Base-by-base conservation (phyloP, 805 yeast species). In the Danielia oregonensis region DNA sequence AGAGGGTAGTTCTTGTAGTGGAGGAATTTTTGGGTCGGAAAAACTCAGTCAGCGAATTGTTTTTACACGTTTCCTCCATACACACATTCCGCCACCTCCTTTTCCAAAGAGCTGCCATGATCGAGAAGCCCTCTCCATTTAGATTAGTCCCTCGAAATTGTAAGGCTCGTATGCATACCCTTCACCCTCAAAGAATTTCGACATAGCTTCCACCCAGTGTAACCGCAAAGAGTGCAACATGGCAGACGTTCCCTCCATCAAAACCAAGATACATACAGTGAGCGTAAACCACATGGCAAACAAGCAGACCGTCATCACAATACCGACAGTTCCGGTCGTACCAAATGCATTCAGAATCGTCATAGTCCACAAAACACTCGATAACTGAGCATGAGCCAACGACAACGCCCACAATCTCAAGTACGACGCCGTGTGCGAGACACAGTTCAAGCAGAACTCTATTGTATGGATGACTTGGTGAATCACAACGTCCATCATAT, bases 161-260 rank as follows among this genome's bases (percentile, higher is more conserved):
- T 79, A 82, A 18, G 89, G 89, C 40, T 72, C 74, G 52, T 79
- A 82, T 7, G 78, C 73, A 30, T 71, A 62, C 44, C 89, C 89
- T 52, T 82, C 87, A 52, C 89, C 89, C 51, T 78, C 82, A 45
- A 82, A 82, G 54, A 78, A 82, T 57, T 82, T 82, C 29, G 86
- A 78, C 89, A 82, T 82, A 24, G 86, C 76, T 53, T 82, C 89
- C 35, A 82, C 88, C 89, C 89, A 82, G 53, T 82, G 89, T 48
- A 82, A 65, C 62, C 89, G 74, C 50, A 82, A 69, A 11, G 85
- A 75, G 55, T 82, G 89, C 51, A 82, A 65, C 89, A 82, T 82
- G 14, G 88, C 88, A n/a, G 86, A 79, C 0, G 88, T 82, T 37
- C 89, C 89, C 61, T 82, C 89, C 89, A 82, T 82, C 31, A 79